Base-by-base conservation (phyloP, 2,329 filamentous ascomycete species). In the Colletotrichum abscissum region DNA sequence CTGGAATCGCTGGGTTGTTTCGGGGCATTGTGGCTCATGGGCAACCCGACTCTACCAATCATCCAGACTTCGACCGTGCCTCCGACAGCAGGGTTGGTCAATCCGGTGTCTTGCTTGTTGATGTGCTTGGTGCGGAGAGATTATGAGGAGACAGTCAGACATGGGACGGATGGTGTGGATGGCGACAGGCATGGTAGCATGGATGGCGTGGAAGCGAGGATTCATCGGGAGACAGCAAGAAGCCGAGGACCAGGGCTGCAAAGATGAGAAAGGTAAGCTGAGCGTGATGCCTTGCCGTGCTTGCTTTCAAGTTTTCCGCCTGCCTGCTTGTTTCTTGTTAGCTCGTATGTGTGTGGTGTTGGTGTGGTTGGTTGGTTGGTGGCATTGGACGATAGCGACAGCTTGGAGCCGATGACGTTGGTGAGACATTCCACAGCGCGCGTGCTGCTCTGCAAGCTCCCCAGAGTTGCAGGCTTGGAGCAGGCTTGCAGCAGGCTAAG, bases 321-420 rank as follows among this genome's bases (percentile, higher is more conserved):
- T 30, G 28, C 30, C 60, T 57, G 67, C 59, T 38, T 54, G 59
- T 30, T 55, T 28, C 30, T 63, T 22, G 35, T 28, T 35, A 65
- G 55, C 54, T 33, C 60, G 28, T 14, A 14, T 4, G 16, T 42
- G 38, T 42, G 38, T 35, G 11, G 33, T 35, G 16, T 42, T 42
- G 38, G 62, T 70, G 33, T 64, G 59, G 70, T 60, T 73, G 66
- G 70, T 60, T 73, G 66, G 26, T 56, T 55, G 55, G 6, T 12
- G 5, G 59, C 52, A 35, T 56, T 26, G 24, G 52, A 57, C 52
- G 22, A 58, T 16, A 56, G 22, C 62, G 49, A 73, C 56, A 65
- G 28, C 24, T 69, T 42, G 56, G 62, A 38, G 62, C 55, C 71
- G 56, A 73, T 73, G 71, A 73, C 71, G 71, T 73, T 73, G 56